Conservation (phyloP, 1,284 basidiomycete genomes). For the Microbotryomycetes sp. region DNA sequence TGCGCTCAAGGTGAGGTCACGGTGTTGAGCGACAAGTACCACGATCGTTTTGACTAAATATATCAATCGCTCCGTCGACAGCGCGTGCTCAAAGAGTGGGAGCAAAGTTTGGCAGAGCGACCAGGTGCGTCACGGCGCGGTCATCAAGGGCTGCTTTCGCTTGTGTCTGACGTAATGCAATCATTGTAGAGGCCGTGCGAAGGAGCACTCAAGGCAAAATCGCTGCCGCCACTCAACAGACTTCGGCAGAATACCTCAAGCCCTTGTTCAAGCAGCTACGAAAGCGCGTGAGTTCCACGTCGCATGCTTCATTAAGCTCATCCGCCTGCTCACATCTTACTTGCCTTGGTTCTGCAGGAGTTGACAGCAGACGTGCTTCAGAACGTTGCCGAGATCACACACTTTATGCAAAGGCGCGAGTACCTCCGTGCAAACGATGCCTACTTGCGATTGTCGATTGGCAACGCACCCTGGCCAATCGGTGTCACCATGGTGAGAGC, state of each 20-base stretch:
- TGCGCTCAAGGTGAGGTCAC: slow-evolving; percentile 62
- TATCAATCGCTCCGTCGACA: slow-evolving; percentile 20
- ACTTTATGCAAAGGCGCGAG: slow-evolving; percentile 89
- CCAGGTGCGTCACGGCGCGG: slow-evolving; percentile 55
- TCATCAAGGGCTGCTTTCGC: neutral
- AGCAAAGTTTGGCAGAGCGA: slow-evolving; percentile 80
- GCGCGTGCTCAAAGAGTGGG: slow-evolving; percentile 90
- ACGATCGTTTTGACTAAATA: neutral
- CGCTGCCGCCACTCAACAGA: slow-evolving; percentile 89
- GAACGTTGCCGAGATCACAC: slow-evolving; percentile 89
- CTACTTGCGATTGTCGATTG: slow-evolving; percentile 92
- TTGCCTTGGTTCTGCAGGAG: slow-evolving; percentile 48
- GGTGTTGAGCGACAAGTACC: neutral
- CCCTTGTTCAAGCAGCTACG: slow-evolving; percentile 88
- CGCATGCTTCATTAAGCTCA: neutral
- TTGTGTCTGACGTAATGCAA: slow-evolving; percentile 48
- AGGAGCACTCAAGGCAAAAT: slow-evolving; percentile 84
- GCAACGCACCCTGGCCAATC: slow-evolving; percentile 99
- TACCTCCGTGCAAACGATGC: slow-evolving; percentile 95
- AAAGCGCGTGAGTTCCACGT: slow-evolving; percentile 50
- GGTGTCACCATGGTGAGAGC: slow-evolving; percentile 96
- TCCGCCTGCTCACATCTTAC: slow-evolving; percentile 4
- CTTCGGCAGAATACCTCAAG: slow-evolving; percentile 93
- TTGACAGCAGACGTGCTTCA: slow-evolving; percentile 78
- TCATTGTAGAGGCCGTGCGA: slow-evolving; percentile 54